Evolutionary conservation across 495 filamentous ascomycete genomes (phyloP).

Genomic region (Cercophora samala): DNA sequence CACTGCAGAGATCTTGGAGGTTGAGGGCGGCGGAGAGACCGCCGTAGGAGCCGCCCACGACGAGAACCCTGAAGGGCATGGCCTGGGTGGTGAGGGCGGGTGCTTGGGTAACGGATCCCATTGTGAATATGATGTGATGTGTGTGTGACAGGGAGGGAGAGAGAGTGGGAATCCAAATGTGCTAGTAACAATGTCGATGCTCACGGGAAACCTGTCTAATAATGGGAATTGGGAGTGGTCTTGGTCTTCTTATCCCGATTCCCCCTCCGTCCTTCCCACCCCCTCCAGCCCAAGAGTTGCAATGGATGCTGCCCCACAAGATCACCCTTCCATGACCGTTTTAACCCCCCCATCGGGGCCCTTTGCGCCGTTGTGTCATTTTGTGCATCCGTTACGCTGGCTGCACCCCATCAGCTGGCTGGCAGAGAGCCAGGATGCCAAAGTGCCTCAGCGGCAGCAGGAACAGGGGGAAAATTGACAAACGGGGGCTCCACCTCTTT

Average conservation of each 20-base stretch:
- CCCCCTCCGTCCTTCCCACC: neutral
- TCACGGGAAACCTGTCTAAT: neutral
- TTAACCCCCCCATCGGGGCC: neutral
- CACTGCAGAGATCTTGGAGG: slow-evolving; percentile 56
- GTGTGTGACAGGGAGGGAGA: neutral
- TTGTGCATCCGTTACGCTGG: neutral
- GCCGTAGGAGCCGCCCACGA: slow-evolving; percentile 64
- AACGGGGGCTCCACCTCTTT: neutral
- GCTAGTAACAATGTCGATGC: neutral
- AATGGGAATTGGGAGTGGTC: neutral
- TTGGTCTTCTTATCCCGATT: neutral
- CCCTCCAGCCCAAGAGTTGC: neutral
- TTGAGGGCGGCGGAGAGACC: slow-evolving; percentile 60
- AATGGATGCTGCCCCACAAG: neutral
- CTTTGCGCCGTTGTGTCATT: neutral
- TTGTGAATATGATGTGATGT: slow-evolving; percentile 10
- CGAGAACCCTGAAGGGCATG: slow-evolving; percentile 41
- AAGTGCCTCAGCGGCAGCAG: neutral
- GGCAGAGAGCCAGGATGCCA: neutral
- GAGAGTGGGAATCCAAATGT: neutral
- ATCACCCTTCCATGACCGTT: neutral
- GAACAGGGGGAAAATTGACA: neutral
- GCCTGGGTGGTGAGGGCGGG: neutral
- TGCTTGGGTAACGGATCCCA: slow-evolving; percentile 17
- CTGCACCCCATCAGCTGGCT: neutral